Conservation (phyloP, 805 yeast species). For the Suhomyces kilbournensis region DNA sequence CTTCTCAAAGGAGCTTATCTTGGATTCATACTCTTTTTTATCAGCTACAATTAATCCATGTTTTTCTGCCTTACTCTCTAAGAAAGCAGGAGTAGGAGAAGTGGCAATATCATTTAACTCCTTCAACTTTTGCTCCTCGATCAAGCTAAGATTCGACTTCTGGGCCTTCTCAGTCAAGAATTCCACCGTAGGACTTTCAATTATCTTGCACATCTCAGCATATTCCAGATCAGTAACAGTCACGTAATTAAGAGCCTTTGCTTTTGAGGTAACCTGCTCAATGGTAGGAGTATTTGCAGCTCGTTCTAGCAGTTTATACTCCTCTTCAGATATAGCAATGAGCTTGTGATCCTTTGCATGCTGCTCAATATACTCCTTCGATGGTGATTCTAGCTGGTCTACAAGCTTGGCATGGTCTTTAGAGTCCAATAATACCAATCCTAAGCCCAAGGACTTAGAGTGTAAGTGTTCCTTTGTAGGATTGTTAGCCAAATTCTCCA, state of each 20-base stretch:
- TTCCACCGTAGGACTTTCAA: constrained; percentile 19
- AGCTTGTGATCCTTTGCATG: constrained; percentile 25
- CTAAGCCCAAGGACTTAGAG: constrained; percentile 5
- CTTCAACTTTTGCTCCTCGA: constrained; percentile 10
- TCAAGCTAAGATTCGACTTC: constrained; percentile 6
- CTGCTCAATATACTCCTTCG: constrained; percentile 28
- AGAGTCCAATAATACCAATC: neutral
- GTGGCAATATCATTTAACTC: constrained; percentile 9
- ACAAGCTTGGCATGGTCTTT: constrained; percentile 12
- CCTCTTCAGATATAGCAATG: constrained; percentile 10
- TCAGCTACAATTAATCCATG: constrained; percentile 13
- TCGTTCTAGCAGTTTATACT: constrained; percentile 10
- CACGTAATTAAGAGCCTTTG: neutral
- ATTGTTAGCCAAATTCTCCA: constrained; percentile 14
- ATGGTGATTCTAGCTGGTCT: constrained; percentile 18
- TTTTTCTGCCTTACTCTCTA: constrained; percentile 28
- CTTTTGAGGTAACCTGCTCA: constrained; percentile 4
- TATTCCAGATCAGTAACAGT: constrained; percentile 5
- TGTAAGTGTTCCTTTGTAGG: constrained; percentile 12
- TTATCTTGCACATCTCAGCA: constrained; percentile 6
- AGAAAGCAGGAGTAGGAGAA: constrained; percentile 24
- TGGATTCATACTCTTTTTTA: constrained; percentile 7
- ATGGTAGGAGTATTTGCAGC: constrained; percentile 9
- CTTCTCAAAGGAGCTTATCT: constrained; percentile 9
- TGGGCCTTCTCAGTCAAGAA: constrained; percentile 14